Base-by-base conservation (phyloP, 169 alveolate genomes). In the Eimeria maxima region DNA sequence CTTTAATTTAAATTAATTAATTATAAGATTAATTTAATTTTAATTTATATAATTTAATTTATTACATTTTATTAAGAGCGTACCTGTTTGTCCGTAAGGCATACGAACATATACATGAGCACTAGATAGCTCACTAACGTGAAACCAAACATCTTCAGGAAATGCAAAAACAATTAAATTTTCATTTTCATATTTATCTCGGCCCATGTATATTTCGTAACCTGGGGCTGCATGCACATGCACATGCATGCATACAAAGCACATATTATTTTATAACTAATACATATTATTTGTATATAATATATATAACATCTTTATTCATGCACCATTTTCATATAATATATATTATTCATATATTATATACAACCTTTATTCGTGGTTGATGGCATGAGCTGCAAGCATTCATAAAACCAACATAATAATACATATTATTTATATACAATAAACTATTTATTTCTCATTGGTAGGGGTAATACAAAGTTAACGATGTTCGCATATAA, bases 181-280 rank as follows among this genome's bases (percentile, higher is more conserved):
- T 96, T 98, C 99, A 87, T 98, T 98, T 95, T 98, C 99, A 95
- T 65, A 97, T 95, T 98, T 98, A 95, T 98, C 99, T 83, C 96
- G 95, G 27, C 99, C 99, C 95, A 80, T 80, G 57, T 92, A 92
- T n/a, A 92, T 38, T 83, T 90, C 90, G 22, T 90, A 90, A 53
- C 95, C 84, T 13, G 92, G 93, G 22, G 74, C 91, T 76, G 71
- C 84, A 69, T 29, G 57, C 47, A 33, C 38, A 33, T 33, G 0
- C 38, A 33, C 38, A 33, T 33, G 38, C 38, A 33, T 1, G 38
- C 38, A 33, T 33, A 33, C 38, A 33, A 33, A 33, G 1, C 38
- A 1, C 29, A 60, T 0, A 27, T 4, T 8, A 33, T 16, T 16
- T 1, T 4, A 55, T 33, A n/a, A 55, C 1, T 33, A 55, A 27